Evolutionary conservation across 768 basidiomycete species (phyloP), one percentile per base, ranked within the genome.

Genomic region (Rhodosporidiobolus odoratus): DNA sequence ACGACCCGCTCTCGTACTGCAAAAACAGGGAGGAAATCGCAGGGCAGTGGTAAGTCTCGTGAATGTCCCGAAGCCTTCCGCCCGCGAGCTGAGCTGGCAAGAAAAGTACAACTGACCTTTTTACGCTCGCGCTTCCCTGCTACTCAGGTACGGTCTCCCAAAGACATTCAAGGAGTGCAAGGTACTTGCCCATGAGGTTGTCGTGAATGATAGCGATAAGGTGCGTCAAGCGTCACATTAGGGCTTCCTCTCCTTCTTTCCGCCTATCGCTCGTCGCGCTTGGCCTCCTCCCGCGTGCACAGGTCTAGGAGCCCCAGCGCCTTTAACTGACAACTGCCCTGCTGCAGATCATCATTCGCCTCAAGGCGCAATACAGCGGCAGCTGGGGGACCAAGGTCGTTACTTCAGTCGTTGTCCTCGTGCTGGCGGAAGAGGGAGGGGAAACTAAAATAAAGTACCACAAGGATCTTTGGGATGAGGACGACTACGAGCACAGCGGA

Each of bases 381-480:
- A 13, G 12, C 17, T 60, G 58, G 58, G 58, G 58, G 30, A 34
- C 19, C 30, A 60, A 60, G 30, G 32, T 9, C 43, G 43, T 60
- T 3, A 34, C 41, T 3, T 47, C 41, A 2, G 43, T 60, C 41
- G 43, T 60, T 23, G 30, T 45, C 19, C 58, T 60, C 30, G 58
- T 47, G 3, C 19, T 60, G 15, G 38, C 34, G 3, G 25, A 62
- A 37, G 47, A 62, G 50, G 61, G 52, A 30, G 43, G 58, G 12
- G 58, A 45, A n/a, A n/a, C n/a, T 9, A 60, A 45, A 34, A 60
- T 60, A 30, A 60, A 60, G 58, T 60, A 60, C 30, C 58, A 60
- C 58, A 60, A 60, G 43, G 58, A 60, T 34, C 32, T 60, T 16
- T 60, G 58, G 58, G 15, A 17, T 2, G 19, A 45, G 41, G 43